Evolutionary conservation across 805 yeast species (phyloP), one percentile per base, ranked within the genome.

Genomic region (Candida insectorum): DNA sequence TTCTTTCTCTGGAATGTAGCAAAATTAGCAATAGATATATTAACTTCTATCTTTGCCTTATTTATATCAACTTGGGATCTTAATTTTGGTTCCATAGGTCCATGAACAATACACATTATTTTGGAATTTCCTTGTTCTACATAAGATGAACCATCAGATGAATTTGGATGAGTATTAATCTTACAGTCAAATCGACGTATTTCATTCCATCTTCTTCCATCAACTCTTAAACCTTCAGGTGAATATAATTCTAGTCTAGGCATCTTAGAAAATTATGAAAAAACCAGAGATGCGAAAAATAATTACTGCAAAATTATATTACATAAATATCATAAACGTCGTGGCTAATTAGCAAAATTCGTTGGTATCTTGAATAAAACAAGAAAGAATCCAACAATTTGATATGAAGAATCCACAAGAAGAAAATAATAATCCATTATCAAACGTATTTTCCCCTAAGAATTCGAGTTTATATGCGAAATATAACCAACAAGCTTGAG

Each of bases 141-240:
- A 46, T 81, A 83, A 2, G 97, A 79, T 1, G 97, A 89, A 5
- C 97, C 98, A 59, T 91, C 97, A 2, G 93, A 73, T 1, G 89
- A 75, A 46, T 73, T 77, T 5, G 96, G 87, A 50, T 89, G 97
- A 1, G 97, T 88, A 51, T 87, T 87, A 34, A 86, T 78, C 13
- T 78, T 74, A 52, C 95, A 85, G 24, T 76, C 77, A 50, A 93
- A 85, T 19, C 80, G 72, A 31, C 97, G 79, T 27, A 89, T 70
- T 57, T 93, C 98, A 50, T 91, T 87, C 88, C 93, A 88, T 42
- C 98, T 73, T 48, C 98, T 77, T 2, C 98, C 98, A 56, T 93
- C 97, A 10, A 82, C 66, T 44, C 98, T 71, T 29, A 93, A 71
- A 4, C 98, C 98, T 60, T 93, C 97, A 5, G 96, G 96, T 0